Conservation (phyloP, 2,329 filamentous ascomycete species). For the Pyrenochaeta sp. region DNA sequence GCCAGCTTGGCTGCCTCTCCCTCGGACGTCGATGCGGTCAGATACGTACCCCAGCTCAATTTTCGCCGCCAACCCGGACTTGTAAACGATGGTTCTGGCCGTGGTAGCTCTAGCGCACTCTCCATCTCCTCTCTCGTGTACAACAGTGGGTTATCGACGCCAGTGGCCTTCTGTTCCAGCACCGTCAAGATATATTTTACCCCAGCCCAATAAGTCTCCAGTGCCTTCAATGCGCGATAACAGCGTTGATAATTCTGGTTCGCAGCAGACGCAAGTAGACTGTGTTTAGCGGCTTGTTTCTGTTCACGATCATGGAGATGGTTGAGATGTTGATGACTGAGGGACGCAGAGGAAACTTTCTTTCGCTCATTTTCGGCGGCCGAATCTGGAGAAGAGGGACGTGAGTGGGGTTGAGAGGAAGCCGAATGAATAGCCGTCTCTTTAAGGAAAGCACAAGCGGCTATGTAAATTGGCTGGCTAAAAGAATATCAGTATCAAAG, state of each 20-base stretch:
- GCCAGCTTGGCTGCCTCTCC: conserved; percentile 40
- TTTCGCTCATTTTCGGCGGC: conserved; percentile 9
- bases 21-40: conserved; percentile 42
- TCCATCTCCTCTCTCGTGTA: conserved; percentile 79
- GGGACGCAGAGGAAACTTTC: conserved; percentile 1
- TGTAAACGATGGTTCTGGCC: conserved; percentile 58
- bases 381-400: conserved; percentile 52
- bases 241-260: conserved; percentile 88
- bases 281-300: conserved; percentile 68
- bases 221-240: conserved; percentile 80
- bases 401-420: conserved; percentile 69
- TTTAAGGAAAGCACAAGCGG: conserved; percentile 86
- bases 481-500: too few species aligned
- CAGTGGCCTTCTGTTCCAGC: conserved; percentile 85
- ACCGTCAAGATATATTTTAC: conserved; percentile 87
- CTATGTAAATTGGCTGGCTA: conserved; percentile 90
- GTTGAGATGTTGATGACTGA: conserved; percentile 20
- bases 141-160: conserved; percentile 76
- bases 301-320: conserved; percentile 43
- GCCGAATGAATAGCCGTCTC: conserved; percentile 75
- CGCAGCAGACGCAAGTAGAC: conserved; percentile 78
- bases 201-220: conserved; percentile 87
- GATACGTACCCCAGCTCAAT: conserved; percentile 53
- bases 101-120: conserved; percentile 66
- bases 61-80: conserved; percentile 60